A percentile compares a stretch with the other conserved stretches of the same genome.
Conservation (phyloP, 345 rosid genomes). For the Leavenworthia alabamica region DNA sequence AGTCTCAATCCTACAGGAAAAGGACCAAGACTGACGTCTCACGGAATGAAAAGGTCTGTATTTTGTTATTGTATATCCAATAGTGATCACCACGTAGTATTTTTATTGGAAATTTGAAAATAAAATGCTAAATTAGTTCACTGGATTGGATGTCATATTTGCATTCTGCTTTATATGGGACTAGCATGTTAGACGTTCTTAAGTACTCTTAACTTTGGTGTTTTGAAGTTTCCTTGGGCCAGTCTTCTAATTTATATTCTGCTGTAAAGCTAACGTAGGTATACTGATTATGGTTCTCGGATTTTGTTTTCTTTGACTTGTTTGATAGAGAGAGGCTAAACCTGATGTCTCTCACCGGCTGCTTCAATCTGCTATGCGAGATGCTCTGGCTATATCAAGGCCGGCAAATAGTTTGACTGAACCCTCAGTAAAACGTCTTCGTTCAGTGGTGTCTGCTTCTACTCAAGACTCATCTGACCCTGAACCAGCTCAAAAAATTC, state of each 20-base stretch:
- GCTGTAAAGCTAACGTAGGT: neutral
- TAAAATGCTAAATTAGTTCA: neutral
- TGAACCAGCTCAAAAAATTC: slow-evolving; percentile 49
- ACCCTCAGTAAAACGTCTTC: slow-evolving; percentile 70
- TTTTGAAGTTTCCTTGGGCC: neutral
- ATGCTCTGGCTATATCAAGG: slow-evolving; percentile 72
- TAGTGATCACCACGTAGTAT: neutral
- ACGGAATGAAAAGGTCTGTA: slow-evolving; percentile 51
- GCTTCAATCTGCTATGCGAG: slow-evolving; percentile 93
- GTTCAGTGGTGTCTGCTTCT: slow-evolving; percentile 71
- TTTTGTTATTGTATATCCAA: neutral
- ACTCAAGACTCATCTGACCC: slow-evolving; percentile 36
- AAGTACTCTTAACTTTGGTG: neutral
- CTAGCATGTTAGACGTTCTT: neutral
- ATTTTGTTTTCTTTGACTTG: slow-evolving; percentile 17
- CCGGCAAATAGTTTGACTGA: slow-evolving; percentile 43
- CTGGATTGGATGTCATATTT: slow-evolving; percentile 17
- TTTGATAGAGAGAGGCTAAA: slow-evolving; percentile 56
- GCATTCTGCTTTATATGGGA: neutral
- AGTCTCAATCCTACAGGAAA: slow-evolving; percentile 40
- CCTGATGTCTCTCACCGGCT: slow-evolving; percentile 75
- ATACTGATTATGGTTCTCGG: slow-evolving; percentile 18
- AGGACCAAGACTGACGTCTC: slow-evolving; percentile 48
- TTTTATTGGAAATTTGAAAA: neutral
- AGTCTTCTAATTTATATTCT: neutral